A percentile compares a stretch with the other conserved stretches of the same genome.
Evolutionary conservation across 2,329 filamentous ascomycete species (phyloP).

Genomic region (Torrubiella hemipterigena): DNA sequence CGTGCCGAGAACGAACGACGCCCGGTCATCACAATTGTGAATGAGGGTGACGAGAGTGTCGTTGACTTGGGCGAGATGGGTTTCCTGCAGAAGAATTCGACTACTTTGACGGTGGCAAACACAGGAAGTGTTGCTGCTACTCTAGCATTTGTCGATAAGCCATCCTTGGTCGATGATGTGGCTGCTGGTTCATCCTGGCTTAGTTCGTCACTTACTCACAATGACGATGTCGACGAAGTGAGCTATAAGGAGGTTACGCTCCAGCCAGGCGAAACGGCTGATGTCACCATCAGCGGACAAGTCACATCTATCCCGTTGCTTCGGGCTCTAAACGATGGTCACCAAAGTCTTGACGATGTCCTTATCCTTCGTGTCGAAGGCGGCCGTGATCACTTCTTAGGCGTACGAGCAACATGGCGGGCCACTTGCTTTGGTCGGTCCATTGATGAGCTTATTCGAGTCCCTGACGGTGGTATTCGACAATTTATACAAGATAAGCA

Average conservation of each 20-base stretch:
- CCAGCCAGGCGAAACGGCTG: conserved; percentile 73
- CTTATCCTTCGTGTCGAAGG: conserved; percentile 72
- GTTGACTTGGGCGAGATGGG: conserved; percentile 70
- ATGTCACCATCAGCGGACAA: conserved; percentile 54
- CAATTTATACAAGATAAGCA: conserved; percentile 26
- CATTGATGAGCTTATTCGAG: conserved; percentile 75
- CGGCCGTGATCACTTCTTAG: conserved; percentile 86
- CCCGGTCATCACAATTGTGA: conserved; percentile 69
- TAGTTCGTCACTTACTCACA: conserved; percentile 47
- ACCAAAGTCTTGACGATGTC: conserved; percentile 64
- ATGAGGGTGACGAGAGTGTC: conserved; percentile 50
- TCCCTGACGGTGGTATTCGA: conserved; percentile 72
- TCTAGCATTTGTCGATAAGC: conserved; percentile 68
- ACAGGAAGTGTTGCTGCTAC: conserved; percentile 73
- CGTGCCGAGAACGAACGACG: conserved; percentile 83
- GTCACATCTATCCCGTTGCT: conserved; percentile 54
- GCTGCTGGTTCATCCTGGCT: conserved; percentile 52
- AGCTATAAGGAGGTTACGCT: conserved; percentile 48
- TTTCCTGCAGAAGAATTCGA: conserved; percentile 53
- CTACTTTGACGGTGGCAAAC: conserved; percentile 77
- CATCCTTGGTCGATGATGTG: conserved; percentile 33
- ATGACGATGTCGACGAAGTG: conserved; percentile 18
- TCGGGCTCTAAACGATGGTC: conserved; percentile 58
- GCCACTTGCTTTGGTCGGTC: conserved; percentile 75
- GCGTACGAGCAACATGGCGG: conserved; percentile 65